Percentiles rank a stretch among this genome's conserved stretches.
These are phyloP conservation scores for Emmonsiellopsis sp. DNA, from an alignment of 2,329 filamentous ascomycete genomes.

Conservation along the genomic window DNA sequence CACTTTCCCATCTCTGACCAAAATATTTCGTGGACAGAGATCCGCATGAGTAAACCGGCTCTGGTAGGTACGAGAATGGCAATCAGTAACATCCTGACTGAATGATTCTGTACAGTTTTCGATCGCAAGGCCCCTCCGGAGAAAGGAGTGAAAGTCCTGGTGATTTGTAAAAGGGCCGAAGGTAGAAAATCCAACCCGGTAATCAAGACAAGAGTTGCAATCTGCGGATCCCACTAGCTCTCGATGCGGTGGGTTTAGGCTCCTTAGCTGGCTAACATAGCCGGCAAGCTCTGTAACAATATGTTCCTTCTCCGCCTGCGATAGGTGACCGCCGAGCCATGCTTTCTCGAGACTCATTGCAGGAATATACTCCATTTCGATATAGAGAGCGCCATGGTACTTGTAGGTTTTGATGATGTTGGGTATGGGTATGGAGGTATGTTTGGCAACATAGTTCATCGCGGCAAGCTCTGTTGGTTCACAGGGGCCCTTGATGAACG, in stretches of 20 bases:
- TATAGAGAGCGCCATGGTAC: not conserved
- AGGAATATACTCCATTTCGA: not conserved
- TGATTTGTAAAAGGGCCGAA: not conserved
- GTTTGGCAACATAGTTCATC: not conserved
- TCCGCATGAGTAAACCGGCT: slow-evolving; percentile 20
- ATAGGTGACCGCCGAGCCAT: not conserved
- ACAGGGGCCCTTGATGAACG: not conserved
- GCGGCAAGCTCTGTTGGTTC: not conserved
- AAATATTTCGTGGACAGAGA: slow-evolving; percentile 21
- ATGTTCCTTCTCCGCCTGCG: not conserved
- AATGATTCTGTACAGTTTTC: not conserved
- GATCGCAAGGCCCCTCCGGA: not conserved
- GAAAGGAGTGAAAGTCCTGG: not conserved
- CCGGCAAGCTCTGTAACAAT: not conserved
- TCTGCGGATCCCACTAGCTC: not conserved
- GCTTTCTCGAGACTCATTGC: not conserved
- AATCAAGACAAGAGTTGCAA: not conserved
- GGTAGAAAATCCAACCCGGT: not conserved
- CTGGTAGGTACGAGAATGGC: not conserved
- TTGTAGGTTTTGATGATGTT: not conserved
- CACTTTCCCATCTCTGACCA: slow-evolving; percentile 12
- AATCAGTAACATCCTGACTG: not conserved
- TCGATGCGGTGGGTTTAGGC: not conserved
- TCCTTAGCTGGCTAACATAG: not conserved
- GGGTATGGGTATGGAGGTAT: not conserved